These are phyloP conservation scores for Ceratopteris richardii DNA, from an alignment of 75 land plant genomes.

Conservation along the genomic window DNA sequence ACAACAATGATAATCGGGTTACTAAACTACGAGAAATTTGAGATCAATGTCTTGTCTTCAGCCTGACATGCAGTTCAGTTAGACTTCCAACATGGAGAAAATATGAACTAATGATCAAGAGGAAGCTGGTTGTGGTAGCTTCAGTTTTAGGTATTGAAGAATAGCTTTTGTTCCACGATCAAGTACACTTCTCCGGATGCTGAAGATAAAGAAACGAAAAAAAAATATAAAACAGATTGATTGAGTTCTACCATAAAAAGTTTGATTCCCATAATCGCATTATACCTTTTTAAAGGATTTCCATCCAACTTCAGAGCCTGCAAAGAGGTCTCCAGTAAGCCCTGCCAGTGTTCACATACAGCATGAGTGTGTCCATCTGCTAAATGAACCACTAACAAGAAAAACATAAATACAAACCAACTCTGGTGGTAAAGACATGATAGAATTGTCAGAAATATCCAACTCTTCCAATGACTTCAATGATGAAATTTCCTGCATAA, in stretches of 20 bases:
- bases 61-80: no score
- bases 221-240: not conserved
- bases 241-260: not conserved
- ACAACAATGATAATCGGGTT: no score
- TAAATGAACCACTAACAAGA: not conserved
- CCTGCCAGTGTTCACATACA: slow-evolving; percentile 38
- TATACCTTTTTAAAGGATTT: slow-evolving; percentile 90
- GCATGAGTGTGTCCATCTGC: not conserved
- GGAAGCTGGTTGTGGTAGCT: slow-evolving; percentile 31
- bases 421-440: slow-evolving; percentile 57
- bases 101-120: no score
- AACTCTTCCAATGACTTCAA: slow-evolving; percentile 48
- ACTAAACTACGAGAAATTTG: no score
- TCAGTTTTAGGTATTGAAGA: slow-evolving; percentile 72
- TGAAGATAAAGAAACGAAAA: slow-evolving; percentile 13
- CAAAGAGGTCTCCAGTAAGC: slow-evolving; percentile 66
- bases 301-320: slow-evolving; percentile 77
- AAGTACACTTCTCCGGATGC: slow-evolving; percentile 75
- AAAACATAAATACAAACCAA: slow-evolving; percentile 34
- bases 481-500: not conserved
- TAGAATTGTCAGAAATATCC: slow-evolving; percentile 78
- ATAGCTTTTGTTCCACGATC: slow-evolving; percentile 88
- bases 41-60: no score
- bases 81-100: no score
- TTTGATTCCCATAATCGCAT: not conserved